Evolutionary conservation across 176 grass and related monocot genomes (phyloP).

Genomic region (Cymbopogon citratus): DNA sequence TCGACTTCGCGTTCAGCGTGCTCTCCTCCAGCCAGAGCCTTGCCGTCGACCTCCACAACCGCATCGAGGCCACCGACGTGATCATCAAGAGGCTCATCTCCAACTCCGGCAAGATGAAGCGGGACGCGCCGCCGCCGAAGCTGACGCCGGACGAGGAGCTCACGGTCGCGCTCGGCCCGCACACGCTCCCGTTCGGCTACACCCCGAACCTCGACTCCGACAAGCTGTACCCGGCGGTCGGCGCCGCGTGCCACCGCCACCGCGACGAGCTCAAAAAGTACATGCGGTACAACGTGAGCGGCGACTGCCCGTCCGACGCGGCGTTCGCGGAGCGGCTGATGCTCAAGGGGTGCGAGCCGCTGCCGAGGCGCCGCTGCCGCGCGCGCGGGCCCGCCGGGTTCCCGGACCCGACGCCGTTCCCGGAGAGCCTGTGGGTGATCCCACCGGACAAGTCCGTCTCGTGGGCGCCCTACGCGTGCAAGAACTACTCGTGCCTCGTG

Average conservation of each 20-base stretch:
- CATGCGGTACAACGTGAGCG: constrained; percentile 24
- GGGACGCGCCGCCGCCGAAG: constrained; percentile 1
- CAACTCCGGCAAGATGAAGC: background rate
- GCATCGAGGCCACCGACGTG: constrained; percentile 4
- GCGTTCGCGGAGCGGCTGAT: constrained; percentile 35
- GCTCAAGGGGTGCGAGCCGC: constrained; percentile 35
- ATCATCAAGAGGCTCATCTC: constrained; percentile 23
- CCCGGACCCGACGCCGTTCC: constrained; percentile 37
- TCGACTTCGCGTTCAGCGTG: constrained; percentile 2
- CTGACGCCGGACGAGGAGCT: constrained; percentile 30
- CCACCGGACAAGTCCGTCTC: constrained; percentile 42
- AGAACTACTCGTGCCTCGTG: constrained; percentile 53
- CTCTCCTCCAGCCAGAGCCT: constrained; percentile 29
- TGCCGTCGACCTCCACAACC: constrained; percentile 18
- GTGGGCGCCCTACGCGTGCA: constrained; percentile 51
- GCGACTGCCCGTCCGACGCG: constrained; percentile 33
- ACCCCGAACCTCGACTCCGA: constrained; percentile 33
- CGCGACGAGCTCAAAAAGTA: constrained; percentile 26
- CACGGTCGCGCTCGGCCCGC: constrained; percentile 40
- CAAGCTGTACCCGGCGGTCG: constrained; percentile 29
- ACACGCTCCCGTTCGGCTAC: constrained; percentile 48
- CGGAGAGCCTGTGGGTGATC: constrained; percentile 41
- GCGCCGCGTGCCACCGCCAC: constrained; percentile 22
- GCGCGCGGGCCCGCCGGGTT: constrained; percentile 13
- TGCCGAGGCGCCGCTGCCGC: constrained; percentile 31